Evolutionary conservation across 768 basidiomycete species (phyloP).

Genomic region (Trametes meyenii): DNA sequence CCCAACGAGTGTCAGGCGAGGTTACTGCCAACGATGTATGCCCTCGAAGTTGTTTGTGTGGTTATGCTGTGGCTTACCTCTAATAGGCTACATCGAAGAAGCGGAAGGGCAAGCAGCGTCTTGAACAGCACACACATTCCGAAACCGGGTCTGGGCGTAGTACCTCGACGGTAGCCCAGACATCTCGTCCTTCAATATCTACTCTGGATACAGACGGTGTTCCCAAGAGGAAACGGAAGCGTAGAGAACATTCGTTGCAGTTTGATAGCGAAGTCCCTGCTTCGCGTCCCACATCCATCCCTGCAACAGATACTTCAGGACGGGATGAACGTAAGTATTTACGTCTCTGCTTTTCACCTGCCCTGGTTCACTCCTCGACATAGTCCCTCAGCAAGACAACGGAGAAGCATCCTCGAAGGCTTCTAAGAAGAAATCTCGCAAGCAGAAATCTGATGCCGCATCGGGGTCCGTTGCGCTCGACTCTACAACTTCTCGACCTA

Average conservation of each 20-base stretch:
- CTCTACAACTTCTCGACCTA: background rate
- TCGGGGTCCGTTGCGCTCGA: no score
- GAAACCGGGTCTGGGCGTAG: background rate
- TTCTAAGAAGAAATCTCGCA: constrained; percentile 5
- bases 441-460: background rate
- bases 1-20: background rate
- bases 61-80: background rate
- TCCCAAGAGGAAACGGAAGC: constrained; percentile 20
- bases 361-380: background rate
- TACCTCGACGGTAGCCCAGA: background rate
- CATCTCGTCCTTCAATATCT: background rate
- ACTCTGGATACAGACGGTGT: constrained; percentile 15
- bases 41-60: background rate
- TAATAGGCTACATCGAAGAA: constrained; percentile 4
- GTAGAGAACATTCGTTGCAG: background rate
- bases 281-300: background rate
- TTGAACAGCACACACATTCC: background rate
- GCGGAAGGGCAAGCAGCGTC: constrained; percentile 1
- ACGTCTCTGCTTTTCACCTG: background rate
- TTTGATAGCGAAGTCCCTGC: background rate
- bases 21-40: background rate
- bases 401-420: background rate
- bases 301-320: no score
- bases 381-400: background rate
- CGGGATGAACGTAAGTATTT: background rate